Base-by-base conservation (phyloP, 1,139 yeast species). In the Eremothecium cymbalariae region DNA sequence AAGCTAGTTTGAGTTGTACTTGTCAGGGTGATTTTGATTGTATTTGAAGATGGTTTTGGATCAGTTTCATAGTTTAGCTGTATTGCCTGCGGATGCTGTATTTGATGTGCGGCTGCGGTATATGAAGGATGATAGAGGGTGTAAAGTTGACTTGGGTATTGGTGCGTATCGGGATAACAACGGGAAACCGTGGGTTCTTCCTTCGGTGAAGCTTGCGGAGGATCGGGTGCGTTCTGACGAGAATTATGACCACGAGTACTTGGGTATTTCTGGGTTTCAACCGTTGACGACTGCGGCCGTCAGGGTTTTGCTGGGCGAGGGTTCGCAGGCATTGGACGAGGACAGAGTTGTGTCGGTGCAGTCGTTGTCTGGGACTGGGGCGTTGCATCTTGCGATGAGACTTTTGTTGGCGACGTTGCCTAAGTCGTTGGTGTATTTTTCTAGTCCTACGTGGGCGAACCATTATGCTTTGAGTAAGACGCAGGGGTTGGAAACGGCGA, bases 381-480 rank as follows among this genome's bases (percentile, higher is more conserved):
- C 97, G 4, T 70, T 88, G 51, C 97, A 88, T 56, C 64, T 86
- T 52, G 94, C 88, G 16, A 95, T 88, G 12, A 68, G 69, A 43
- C 84, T 90, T 53, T 63, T 88, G 34, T 39, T 57, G 42, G 68
- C 70, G 44, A 64, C 68, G 29, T 71, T 75, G 26, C 60, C 61
- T 25, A 54, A 52, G 29, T 62, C 61, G 43, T 64, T 70, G 18
- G 67, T 90, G 31, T 88, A 85, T 62, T 62, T 88, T 39, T 82
- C 95, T 7, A 68, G 74, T 45, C 98, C 98, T 42, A 88, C 98
- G 17, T 90, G 98, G 98, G 95, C 90, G 37, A 90, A 88, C 67
- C 98, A 90, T 64, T 68, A 72, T 59, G 83, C 79, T 57, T 82
- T 90, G 48, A 90, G 84, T 59, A 67, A 70, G 47, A 66, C 73